These are phyloP conservation scores for Ammopiptanthus mongolicus DNA, from an alignment of 306 rosid species.

Conservation along the genomic window DNA sequence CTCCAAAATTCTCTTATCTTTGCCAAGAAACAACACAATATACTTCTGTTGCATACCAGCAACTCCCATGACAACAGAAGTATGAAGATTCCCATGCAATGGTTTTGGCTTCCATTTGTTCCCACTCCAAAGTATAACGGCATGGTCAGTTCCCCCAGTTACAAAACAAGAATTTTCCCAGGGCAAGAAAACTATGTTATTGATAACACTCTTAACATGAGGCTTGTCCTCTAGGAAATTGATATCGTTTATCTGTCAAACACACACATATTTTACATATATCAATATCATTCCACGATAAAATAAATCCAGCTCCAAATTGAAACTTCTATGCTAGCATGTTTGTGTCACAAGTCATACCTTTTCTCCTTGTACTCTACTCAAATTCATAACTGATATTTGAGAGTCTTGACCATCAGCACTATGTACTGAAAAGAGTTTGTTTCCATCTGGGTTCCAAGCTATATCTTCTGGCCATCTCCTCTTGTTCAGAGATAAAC, in stretches of 20 bases:
- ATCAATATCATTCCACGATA: neutral
- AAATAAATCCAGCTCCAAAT: neutral
- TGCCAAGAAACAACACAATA: conserved; percentile 65
- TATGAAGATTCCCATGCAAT: conserved; percentile 56
- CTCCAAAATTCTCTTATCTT: conserved; percentile 74
- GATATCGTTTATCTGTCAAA: conserved; percentile 52
- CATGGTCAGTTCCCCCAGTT: conserved; percentile 81
- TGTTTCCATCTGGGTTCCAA: conserved; percentile 86
- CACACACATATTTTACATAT: conserved; percentile 3
- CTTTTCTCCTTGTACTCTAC: conserved; percentile 34
- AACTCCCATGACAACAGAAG: conserved; percentile 90
- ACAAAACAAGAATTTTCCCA: conserved; percentile 56
- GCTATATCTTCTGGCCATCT: conserved; percentile 95
- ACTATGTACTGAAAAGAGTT: conserved; percentile 67
- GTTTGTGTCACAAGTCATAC: conserved; percentile 34
- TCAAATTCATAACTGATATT: conserved; percentile 53
- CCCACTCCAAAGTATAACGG: conserved; percentile 69
- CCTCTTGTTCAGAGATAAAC: conserved; percentile 62
- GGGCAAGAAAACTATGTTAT: conserved; percentile 62
- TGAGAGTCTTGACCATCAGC: conserved; percentile 91
- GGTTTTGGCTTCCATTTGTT: conserved; percentile 60
- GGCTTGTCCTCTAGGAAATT: conserved; percentile 68
- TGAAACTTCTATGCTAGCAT: neutral
- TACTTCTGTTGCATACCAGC: conserved; percentile 72
- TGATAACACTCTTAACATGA: conserved; percentile 73